Conservation (phyloP, 169 alveolate genomes). For the Toxoplasma gondii region DNA sequence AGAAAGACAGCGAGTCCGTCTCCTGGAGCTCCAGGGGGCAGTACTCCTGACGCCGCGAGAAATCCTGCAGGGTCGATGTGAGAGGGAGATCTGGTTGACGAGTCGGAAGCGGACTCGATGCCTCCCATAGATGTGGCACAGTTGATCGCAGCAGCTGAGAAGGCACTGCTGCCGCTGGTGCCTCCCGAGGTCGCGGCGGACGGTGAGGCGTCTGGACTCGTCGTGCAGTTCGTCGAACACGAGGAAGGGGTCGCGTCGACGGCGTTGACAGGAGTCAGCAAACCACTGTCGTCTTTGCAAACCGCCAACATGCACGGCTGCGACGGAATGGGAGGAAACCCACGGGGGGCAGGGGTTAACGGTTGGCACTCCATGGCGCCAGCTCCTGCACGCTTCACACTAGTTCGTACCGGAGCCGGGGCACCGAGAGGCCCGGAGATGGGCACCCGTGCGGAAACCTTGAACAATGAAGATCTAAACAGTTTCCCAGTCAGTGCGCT, state of each 20-base stretch:
- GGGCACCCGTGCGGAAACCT: no score
- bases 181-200: slow-evolving; percentile 19
- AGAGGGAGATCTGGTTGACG: not conserved
- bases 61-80: not conserved
- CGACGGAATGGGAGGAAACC: not conserved
- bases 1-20: not conserved
- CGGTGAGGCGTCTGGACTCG: slow-evolving; percentile 32
- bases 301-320: not conserved
- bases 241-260: not conserved
- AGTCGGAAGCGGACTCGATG: not conserved
- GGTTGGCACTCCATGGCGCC: no score
- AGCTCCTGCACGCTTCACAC: no score
- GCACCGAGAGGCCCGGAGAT: no score
- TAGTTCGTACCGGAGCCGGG: no score
- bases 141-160: not conserved
- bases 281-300: not conserved
- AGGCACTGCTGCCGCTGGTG: not conserved
- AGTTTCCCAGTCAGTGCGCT: no score
- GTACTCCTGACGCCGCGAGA: not conserved
- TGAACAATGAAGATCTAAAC: no score
- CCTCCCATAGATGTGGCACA: not conserved
- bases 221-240: slow-evolving; percentile 26
- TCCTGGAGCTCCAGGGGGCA: not conserved
- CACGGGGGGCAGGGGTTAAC: no score
- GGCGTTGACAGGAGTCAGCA: not conserved